Evolutionary conservation across 441 rosid genomes (phyloP).

Genomic region (Pelargonium citronellum): DNA sequence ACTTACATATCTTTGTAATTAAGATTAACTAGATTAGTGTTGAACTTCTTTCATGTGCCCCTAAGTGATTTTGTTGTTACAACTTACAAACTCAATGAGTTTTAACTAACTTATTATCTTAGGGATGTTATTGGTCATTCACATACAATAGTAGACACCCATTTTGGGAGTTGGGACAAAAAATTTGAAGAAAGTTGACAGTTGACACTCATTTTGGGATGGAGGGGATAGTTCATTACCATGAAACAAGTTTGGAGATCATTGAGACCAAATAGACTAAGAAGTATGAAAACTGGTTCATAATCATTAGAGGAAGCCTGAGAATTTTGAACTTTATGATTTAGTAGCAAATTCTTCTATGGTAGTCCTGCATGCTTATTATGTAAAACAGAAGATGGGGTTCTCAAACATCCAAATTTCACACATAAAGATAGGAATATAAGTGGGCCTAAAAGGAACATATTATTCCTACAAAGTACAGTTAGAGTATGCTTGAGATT

Average conservation of each 20-base stretch:
- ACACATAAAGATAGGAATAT: neutral
- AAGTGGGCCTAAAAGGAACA: neutral
- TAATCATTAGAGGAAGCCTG: neutral
- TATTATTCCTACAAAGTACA: neutral
- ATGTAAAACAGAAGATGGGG: neutral
- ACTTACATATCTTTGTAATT: too few relatives aligned
- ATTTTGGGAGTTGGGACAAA: too few relatives aligned
- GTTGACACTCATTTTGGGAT: too few relatives aligned
- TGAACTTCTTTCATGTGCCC: too few relatives aligned
- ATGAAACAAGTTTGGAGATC: neutral
- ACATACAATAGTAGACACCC: too few relatives aligned
- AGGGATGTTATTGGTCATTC: too few relatives aligned
- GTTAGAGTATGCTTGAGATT: neutral
- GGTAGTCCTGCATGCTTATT: neutral
- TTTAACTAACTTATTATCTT: too few relatives aligned
- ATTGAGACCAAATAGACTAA: neutral
- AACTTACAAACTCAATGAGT: too few relatives aligned
- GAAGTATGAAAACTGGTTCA: neutral
- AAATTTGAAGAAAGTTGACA: too few relatives aligned
- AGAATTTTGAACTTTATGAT: neutral
- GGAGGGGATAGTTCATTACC: neutral
- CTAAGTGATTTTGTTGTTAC: too few relatives aligned
- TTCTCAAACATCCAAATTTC: neutral
- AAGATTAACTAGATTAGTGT: too few relatives aligned
- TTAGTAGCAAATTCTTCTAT: neutral